Conservation (phyloP, 2,329 filamentous ascomycete species). For the Ceratocystis colombiana region DNA sequence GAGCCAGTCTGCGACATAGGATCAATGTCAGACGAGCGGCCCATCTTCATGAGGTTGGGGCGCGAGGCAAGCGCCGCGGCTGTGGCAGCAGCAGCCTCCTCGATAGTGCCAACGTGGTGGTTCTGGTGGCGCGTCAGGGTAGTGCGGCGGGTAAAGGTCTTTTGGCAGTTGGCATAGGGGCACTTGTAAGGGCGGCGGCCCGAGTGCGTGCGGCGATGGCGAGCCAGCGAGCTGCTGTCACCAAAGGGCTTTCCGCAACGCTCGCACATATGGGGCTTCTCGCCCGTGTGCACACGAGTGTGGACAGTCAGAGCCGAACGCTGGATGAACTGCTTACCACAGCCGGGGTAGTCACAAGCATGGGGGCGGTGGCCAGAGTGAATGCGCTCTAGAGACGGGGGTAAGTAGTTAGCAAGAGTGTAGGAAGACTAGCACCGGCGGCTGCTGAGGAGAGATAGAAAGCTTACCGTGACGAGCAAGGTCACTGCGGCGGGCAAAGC, state of each 20-base stretch:
- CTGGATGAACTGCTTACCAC: conserved; percentile 95
- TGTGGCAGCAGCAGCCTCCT: conserved; percentile 82
- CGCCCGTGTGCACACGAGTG: conserved; percentile 87
- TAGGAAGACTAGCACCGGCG: neutral
- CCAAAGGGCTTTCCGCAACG: conserved; percentile 96
- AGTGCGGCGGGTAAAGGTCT: conserved; percentile 93
- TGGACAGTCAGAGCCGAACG: conserved; percentile 92
- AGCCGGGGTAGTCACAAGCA: conserved; percentile 77
- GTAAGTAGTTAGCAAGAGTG: conserved; percentile 28
- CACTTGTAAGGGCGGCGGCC: conserved; percentile 96
- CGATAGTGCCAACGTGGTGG: conserved; percentile 87
- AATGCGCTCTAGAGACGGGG: conserved; percentile 66
- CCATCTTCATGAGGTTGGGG: conserved; percentile 35
- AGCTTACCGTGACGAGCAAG: conserved; percentile 80
- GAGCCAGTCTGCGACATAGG: conserved; percentile 62
- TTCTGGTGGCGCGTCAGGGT: conserved; percentile 94
- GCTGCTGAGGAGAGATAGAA: neutral
- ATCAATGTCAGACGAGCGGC: conserved; percentile 56
- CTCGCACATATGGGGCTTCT: conserved; percentile 97
- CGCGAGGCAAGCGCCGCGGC: conserved; percentile 66
- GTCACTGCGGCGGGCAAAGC: conserved; percentile 87
- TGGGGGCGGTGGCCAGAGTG: conserved; percentile 87
- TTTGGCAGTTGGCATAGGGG: conserved; percentile 93
- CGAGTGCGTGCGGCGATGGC: conserved; percentile 89
- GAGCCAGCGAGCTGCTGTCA: conserved; percentile 85